Evolutionary conservation across 225 moss, liverwort and hornwort species (phyloP), one percentile per base, ranked within the genome.

Genomic region (Marchantia polymorpha): DNA sequence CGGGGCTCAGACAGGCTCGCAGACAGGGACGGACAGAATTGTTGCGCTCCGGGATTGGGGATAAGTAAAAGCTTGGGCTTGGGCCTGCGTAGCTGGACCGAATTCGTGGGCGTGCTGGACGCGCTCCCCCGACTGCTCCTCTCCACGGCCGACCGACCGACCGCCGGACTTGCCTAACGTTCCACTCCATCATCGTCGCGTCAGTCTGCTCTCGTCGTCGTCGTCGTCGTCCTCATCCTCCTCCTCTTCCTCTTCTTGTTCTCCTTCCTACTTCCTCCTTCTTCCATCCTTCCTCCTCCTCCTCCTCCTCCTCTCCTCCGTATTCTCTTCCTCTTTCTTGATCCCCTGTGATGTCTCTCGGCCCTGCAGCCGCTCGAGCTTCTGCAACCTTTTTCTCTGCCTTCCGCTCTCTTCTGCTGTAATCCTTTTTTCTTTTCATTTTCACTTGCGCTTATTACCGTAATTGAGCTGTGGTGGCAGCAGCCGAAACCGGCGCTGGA

Each of bases 1-100:
- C n/a, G n/a, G 64, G 64, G 10, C n/a, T 26, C 64, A 64, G 56
- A 56, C 56, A 56, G 56, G 19, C 56, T 3, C 14, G 19, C 65
- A 66, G 65, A 26, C 65, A 26, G 67, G 67, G 31, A 67, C 31
- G 31, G 67, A 67, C 67, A 67, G 67, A 67, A 67, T 63, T 63
- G n/a, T 19, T 63, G 63, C 39, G 63, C 10, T 3, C n/a, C 25
- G 23, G 23, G 22, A 25, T 23, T 63, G 6, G n/a, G 22, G n/a
- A 63, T 63, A 9, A n/a, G 25, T 63, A 25, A 63, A 23, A 0
- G 13, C 25, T 66, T 39, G 30, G 30, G 67, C n/a, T n/a, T n/a
- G n/a, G n/a, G n/a, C n/a, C n/a, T 67, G 31, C 67, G 13, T 31
- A 15, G 67, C 29, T 30, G n/a, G 23, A n/a, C 63, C 63, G 23